Conservation (phyloP, 192 early-diverging fungal genomes). For the Coemansia sp. region DNA sequence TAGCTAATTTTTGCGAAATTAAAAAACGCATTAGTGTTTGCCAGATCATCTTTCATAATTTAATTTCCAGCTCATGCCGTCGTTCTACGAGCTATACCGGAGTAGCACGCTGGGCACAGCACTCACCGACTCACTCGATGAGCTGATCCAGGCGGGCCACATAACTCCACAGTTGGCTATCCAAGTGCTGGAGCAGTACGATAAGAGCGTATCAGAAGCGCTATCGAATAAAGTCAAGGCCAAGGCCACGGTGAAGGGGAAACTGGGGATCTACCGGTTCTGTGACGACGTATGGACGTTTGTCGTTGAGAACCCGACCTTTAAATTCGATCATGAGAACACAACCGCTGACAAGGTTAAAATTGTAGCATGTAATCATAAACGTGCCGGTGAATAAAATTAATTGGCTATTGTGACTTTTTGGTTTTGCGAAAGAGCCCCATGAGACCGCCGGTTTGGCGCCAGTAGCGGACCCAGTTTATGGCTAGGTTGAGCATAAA, state of each 20-base stretch:
- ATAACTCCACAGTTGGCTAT: conserved; percentile 94
- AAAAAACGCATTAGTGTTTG: background rate
- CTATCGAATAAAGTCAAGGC: conserved; percentile 75
- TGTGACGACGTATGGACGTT: conserved; percentile 99
- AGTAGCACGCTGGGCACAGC: conserved; percentile 82
- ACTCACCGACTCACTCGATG: conserved; percentile 95
- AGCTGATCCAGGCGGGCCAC: conserved; percentile 82
- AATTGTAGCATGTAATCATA: conserved; percentile 89
- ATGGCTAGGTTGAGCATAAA: conserved; percentile 46
- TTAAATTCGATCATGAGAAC: conserved; percentile 83
- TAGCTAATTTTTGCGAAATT: background rate
- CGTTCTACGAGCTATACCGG: conserved; percentile 74
- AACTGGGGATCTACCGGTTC: conserved; percentile 85
- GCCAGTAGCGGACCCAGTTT: conserved; percentile 46
- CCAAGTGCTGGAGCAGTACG: conserved; percentile 76
- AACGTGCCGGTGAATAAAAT: conserved; percentile 63
- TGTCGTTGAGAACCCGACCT: conserved; percentile 79
- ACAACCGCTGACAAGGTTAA: conserved; percentile 88
- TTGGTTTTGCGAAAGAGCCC: conserved; percentile 20
- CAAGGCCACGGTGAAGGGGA: conserved; percentile 76
- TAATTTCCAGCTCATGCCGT: conserved; percentile 43
- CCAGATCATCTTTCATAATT: background rate
- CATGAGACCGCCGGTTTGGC: conserved; percentile 30
- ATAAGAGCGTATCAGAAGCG: conserved; percentile 82
- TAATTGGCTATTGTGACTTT: background rate